phyloP scores from a whole-genome alignment of 2,329 filamentous ascomycete genomes.

The Neonectria ditissima region DNA sequence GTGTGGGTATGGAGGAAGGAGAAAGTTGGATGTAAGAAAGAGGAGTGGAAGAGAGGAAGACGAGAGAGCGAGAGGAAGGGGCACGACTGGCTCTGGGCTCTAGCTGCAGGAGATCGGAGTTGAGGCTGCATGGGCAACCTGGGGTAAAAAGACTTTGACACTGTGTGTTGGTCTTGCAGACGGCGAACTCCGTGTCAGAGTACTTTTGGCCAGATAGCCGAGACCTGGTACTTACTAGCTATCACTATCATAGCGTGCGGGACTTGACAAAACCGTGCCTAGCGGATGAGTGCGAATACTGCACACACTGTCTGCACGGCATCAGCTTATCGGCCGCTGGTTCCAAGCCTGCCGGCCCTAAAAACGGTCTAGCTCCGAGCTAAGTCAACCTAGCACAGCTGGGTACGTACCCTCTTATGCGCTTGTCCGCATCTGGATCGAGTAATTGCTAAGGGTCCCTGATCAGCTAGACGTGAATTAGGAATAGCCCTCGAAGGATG shows the following conservation, averaged over 20 bases:
- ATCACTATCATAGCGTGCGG: slow-evolving; percentile 19
- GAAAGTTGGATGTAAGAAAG: slow-evolving; percentile 42
- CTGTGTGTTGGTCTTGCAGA: slow-evolving; percentile 35
- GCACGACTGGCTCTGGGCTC: slow-evolving; percentile 46
- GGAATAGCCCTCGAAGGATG: slow-evolving; percentile 32
- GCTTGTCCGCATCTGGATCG: slow-evolving; percentile 39
- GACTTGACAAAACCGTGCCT: not conserved
- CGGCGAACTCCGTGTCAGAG: slow-evolving; percentile 36
- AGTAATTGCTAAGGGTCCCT: slow-evolving; percentile 41
- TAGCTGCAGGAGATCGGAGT: slow-evolving; percentile 43
- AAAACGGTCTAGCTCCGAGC: slow-evolving; percentile 37
- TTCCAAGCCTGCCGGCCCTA: slow-evolving; percentile 42
- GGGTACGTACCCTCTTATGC: slow-evolving; percentile 20
- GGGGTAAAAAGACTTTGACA: slow-evolving; percentile 41
- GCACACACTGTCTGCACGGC: slow-evolving; percentile 41
- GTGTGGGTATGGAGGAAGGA: slow-evolving; percentile 39
- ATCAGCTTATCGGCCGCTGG: slow-evolving; percentile 45
- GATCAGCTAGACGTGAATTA: slow-evolving; percentile 25
- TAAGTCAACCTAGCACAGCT: slow-evolving; percentile 29
- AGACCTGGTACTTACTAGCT: fast-evolving
- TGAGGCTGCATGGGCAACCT: slow-evolving; percentile 43
- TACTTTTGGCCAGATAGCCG: slow-evolving; percentile 38
- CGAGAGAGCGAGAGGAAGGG: slow-evolving; percentile 42
- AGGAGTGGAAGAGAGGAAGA: slow-evolving; percentile 42
- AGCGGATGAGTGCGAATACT: slow-evolving; percentile 26